Evolutionary conservation across 2,329 filamentous ascomycete genomes (phyloP).

Genomic region (Penicillium sp.): DNA sequence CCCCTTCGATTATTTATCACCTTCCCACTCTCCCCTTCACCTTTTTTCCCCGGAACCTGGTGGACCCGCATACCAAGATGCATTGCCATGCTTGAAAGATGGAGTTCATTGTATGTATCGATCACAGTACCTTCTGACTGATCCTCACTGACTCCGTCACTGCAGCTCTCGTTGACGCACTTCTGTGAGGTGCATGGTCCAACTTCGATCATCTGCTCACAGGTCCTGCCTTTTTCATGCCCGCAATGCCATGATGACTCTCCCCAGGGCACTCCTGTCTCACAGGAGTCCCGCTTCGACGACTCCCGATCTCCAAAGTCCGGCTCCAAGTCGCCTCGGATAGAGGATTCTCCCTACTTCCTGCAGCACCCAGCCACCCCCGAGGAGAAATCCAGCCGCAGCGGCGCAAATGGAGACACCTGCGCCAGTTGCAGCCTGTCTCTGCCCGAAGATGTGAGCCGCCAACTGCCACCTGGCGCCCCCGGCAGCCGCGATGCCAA

Average conservation of each 20-base stretch:
- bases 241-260: conserved; percentile 50
- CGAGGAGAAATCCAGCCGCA: conserved; percentile 49
- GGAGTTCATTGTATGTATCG: conserved; percentile 48
- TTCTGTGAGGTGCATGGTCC: conserved; percentile 65
- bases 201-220: conserved; percentile 63
- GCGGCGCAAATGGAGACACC: conserved; percentile 51
- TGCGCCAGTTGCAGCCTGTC: conserved; percentile 61
- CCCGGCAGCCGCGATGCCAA: conserved; percentile 53
- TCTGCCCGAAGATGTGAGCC: conserved; percentile 56
- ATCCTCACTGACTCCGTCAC: not conserved
- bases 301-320: conserved; percentile 16
- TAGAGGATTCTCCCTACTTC: conserved; percentile 56
- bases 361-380: conserved; percentile 40
- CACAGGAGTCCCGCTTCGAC: conserved; percentile 20
- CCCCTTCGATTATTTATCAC: conserved; percentile 3
- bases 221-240: conserved; percentile 58
- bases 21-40: not conserved
- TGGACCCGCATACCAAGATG: conserved; percentile 31
- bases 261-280: conserved; percentile 34
- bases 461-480: conserved; percentile 54
- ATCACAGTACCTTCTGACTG: too few relatives aligned
- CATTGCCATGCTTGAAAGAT: conserved; percentile 38
- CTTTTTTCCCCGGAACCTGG: conserved; percentile 21
- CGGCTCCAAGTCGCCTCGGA: conserved; percentile 33
- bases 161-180: conserved; percentile 61